Percentiles rank a stretch among this genome's conserved stretches.
Conservation (phyloP, 164 flowering plant genomes). For the Vitis cinerea region DNA sequence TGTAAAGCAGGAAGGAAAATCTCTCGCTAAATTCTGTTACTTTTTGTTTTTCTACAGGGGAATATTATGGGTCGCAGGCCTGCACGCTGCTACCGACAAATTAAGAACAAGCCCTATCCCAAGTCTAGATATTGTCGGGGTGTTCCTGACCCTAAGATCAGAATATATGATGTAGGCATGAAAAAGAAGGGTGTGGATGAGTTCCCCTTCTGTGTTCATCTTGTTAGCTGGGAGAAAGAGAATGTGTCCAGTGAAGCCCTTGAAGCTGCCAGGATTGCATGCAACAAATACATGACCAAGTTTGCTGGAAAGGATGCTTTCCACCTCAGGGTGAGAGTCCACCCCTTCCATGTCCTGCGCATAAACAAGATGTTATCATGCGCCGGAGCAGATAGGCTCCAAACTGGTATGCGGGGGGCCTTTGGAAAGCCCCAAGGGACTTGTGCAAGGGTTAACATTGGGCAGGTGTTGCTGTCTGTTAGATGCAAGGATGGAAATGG, state of each 20-base stretch:
- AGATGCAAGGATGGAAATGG: conserved; percentile 60
- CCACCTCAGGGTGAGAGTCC: conserved; percentile 63
- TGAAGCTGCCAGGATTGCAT: conserved; percentile 67
- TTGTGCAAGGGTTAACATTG: conserved; percentile 61
- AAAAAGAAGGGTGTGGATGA: conserved; percentile 59
- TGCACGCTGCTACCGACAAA: conserved; percentile 34
- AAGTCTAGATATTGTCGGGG: conserved; percentile 32
- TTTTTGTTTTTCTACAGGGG: not conserved
- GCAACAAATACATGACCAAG: conserved; percentile 70
- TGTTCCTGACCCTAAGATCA: conserved; percentile 38
- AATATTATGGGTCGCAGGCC: conserved; percentile 15
- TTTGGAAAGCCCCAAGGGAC: conserved; percentile 65
- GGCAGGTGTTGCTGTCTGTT: conserved; percentile 64
- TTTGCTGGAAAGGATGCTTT: conserved; percentile 69
- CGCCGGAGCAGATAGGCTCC: conserved; percentile 78
- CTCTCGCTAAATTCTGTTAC: not conserved
- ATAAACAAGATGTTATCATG: conserved; percentile 77
- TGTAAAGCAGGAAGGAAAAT: too few species aligned
- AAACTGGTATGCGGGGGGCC: conserved; percentile 73
- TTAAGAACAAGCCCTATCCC: conserved; percentile 32
- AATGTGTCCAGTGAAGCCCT: conserved; percentile 69
- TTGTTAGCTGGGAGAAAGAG: conserved; percentile 70
- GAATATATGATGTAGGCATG: conserved; percentile 37
- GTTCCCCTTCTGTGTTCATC: conserved; percentile 65
- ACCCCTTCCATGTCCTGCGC: conserved; percentile 66